Base-by-base conservation (phyloP, 2,329 filamentous ascomycete species). In the Dothideomycetes sp. region DNA sequence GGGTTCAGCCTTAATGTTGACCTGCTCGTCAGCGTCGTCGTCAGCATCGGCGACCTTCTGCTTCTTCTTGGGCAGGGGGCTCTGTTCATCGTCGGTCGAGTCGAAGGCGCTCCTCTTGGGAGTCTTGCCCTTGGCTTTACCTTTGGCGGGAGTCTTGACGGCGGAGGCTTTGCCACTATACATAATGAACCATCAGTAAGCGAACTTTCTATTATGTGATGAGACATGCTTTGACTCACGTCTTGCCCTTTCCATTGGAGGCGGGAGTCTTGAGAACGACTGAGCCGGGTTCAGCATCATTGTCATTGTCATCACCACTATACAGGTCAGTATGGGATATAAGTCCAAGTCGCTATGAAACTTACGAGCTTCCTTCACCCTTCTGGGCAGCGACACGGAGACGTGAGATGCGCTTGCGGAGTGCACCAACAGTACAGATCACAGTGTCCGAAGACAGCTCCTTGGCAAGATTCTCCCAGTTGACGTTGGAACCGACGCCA, bases 1-100 rank as follows among this genome's bases (percentile, higher is more conserved):
- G 2, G 46, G 54, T 3, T 58, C 45, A 19, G 53, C 47, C 15
- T 57, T 47, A 34, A 62, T 51, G 3, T 57, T n/a, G n/a, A n/a
- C n/a, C n/a, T n/a, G n/a, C n/a, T n/a, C n/a, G n/a, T n/a, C n/a
- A n/a, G n/a, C n/a, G n/a, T n/a, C n/a, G n/a, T n/a, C n/a, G n/a
- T n/a, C n/a, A n/a, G n/a, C 57, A 4, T 46, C 48, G 16, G 54
- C 49, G 7, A 51, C 63, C 45, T 54, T 58, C 34, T 60, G 47
- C 9, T 59, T 57, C 48, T 64, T 65, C 5, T 40, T 32, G 16
- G 29, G 24, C 16, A 40, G 29, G 12, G 37, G 37, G 16, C 28
- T 40, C 7, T 29, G 28, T 20, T 38, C 36, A n/a, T 40, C 35
- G 3, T 39, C 29, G 16, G 32, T 29, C 8, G 28, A 32, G 12